These are phyloP conservation scores for Coemansia guatemalensis DNA, from an alignment of 192 early-diverging fungal species.

Conservation along the genomic window DNA sequence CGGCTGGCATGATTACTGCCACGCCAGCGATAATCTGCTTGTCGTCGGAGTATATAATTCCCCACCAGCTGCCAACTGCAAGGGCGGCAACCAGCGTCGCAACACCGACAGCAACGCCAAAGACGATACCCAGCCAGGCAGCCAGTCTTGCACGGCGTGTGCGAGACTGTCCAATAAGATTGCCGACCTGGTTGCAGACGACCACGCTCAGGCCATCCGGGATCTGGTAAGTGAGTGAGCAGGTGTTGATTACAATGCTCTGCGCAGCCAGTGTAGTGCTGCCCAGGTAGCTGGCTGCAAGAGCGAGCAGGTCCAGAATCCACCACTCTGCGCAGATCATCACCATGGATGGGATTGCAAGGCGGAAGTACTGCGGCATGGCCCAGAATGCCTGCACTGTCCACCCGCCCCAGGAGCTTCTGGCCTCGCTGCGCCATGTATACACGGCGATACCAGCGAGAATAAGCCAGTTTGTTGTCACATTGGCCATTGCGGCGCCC, in stretches of 20 bases:
- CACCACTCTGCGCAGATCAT: slow-evolving; percentile 76
- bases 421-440: slow-evolving; percentile 53
- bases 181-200: slow-evolving; percentile 57
- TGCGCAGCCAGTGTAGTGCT: slow-evolving; percentile 60
- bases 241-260: slow-evolving; percentile 58
- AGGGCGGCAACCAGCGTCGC: slow-evolving; percentile 24
- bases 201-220: slow-evolving; percentile 60
- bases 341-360: slow-evolving; percentile 73
- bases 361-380: slow-evolving; percentile 56
- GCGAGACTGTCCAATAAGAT: slow-evolving; percentile 50
- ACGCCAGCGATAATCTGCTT: slow-evolving; percentile 67
- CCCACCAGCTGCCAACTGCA: slow-evolving; percentile 46
- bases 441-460: slow-evolving; percentile 66
- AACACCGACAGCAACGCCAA: slow-evolving; percentile 20
- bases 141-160: slow-evolving; percentile 39
- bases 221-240: slow-evolving; percentile 54
- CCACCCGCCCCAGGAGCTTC: slow-evolving; percentile 72
- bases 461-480: slow-evolving; percentile 76
- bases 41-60: slow-evolving; percentile 66
- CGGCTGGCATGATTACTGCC: slow-evolving; percentile 74
- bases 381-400: slow-evolving; percentile 39
- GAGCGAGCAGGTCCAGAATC: slow-evolving; percentile 52
- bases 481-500: slow-evolving; percentile 82
- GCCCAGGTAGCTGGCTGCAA: slow-evolving; percentile 59
- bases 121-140: slow-evolving; percentile 31